These are phyloP conservation scores for Quillaja saponaria DNA, from an alignment of 306 rosid species.

Conservation along the genomic window DNA sequence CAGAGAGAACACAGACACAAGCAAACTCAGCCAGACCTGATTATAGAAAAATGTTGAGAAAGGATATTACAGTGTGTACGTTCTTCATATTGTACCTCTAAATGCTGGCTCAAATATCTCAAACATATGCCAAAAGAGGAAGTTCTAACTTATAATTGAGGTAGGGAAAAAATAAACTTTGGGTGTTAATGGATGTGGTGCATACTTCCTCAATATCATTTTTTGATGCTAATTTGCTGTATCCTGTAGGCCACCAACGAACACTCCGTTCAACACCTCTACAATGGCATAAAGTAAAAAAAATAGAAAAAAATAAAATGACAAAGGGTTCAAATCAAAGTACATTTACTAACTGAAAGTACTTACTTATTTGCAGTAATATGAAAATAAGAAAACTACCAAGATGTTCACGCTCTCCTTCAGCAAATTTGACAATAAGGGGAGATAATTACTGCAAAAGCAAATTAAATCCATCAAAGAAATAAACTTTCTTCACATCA, in stretches of 20 bases:
- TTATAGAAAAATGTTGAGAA: slow-evolving; percentile 4
- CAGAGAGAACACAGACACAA: slow-evolving; percentile 24
- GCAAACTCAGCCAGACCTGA: slow-evolving; percentile 3
- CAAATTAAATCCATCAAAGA: slow-evolving; percentile 22
- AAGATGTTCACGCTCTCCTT: slow-evolving; percentile 59
- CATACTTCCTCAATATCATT: slow-evolving; percentile 85
- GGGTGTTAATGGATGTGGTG: slow-evolving; percentile 22
- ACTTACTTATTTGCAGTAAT: too few relatives aligned
- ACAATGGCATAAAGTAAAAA: slow-evolving; percentile 33
- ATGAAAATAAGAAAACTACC: slow-evolving; percentile 44
- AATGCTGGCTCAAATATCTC: slow-evolving; percentile 17
- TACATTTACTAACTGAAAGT: neutral
- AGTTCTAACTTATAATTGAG: slow-evolving; percentile 24
- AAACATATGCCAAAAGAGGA: slow-evolving; percentile 12
- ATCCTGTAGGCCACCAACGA: slow-evolving; percentile 61
- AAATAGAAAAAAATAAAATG: slow-evolving; percentile 27
- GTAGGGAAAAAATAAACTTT: slow-evolving; percentile 27
- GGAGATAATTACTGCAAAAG: slow-evolving; percentile 57
- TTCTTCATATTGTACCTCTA: slow-evolving; percentile 15
- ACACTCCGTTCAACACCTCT: slow-evolving; percentile 65
- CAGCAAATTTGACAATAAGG: slow-evolving; percentile 77
- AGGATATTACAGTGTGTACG: slow-evolving; percentile 22
- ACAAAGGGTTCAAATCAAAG: neutral
- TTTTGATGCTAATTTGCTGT: slow-evolving; percentile 53
- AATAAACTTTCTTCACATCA: slow-evolving; percentile 25